phyloP scores from a whole-genome alignment of 1,139 yeast species.

The Geotrichum klebahnii region DNA sequence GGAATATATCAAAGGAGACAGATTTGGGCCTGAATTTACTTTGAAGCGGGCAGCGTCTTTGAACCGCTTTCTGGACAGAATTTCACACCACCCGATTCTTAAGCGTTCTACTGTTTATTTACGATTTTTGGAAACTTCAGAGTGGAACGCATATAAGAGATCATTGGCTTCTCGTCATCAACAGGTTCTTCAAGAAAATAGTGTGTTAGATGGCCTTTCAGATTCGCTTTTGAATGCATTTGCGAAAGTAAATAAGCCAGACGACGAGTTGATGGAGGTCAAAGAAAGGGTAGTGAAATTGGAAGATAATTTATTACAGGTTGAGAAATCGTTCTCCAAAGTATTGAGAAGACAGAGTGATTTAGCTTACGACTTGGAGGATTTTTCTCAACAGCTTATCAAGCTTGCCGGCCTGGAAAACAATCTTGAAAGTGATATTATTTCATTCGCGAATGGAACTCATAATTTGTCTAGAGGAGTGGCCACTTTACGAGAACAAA shows the following conservation, averaged over 20 bases:
- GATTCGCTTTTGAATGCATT: slow-evolving; percentile 92
- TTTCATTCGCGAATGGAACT: slow-evolving; percentile 53
- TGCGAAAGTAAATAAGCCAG: slow-evolving; percentile 73
- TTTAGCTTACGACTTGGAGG: slow-evolving; percentile 65
- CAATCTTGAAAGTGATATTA: slow-evolving; percentile 48
- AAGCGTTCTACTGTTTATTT: slow-evolving; percentile 68
- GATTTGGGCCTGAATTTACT: slow-evolving; percentile 77
- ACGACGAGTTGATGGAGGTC: slow-evolving; percentile 71
- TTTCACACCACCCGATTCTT: slow-evolving; percentile 68
- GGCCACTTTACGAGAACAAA: slow-evolving; percentile 51
- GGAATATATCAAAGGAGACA: slow-evolving; percentile 89
- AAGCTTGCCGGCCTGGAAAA: slow-evolving; percentile 60
- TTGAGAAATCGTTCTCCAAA: slow-evolving; percentile 73
- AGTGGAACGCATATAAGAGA: slow-evolving; percentile 77
- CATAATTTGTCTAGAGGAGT: slow-evolving; percentile 48
- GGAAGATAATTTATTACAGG: slow-evolving; percentile 72
- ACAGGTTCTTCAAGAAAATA: slow-evolving; percentile 23
- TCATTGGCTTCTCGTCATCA: slow-evolving; percentile 40
- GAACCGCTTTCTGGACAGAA: slow-evolving; percentile 67
- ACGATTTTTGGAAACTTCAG: slow-evolving; percentile 72
- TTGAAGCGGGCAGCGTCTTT: slow-evolving; percentile 75
- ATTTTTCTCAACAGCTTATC: slow-evolving; percentile 64
- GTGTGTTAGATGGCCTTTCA: slow-evolving; percentile 60
- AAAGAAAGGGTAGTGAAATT: slow-evolving; percentile 76
- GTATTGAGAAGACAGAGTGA: slow-evolving; percentile 71